Evolutionary conservation across 108 stramenopile genomes (phyloP).

Genomic region (Pseudonitzschia multistriata): DNA sequence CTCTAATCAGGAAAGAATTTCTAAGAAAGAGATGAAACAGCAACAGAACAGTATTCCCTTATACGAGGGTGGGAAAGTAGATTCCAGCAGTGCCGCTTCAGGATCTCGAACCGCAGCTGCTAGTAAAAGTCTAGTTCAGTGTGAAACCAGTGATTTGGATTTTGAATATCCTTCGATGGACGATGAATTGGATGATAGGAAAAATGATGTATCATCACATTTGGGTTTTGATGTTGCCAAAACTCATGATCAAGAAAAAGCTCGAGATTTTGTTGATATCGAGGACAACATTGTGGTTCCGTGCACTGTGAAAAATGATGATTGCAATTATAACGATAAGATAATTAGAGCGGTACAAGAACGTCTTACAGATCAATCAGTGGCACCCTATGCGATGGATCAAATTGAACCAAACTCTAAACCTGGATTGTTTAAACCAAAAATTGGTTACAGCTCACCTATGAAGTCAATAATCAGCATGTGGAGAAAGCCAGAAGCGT

Average conservation of each 20-base stretch:
- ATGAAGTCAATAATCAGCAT: not conserved
- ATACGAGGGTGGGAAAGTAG: no score
- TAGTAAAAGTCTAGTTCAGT: not conserved
- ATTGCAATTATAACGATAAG: not conserved
- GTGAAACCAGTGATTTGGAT: slow-evolving; percentile 7
- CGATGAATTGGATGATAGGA: not conserved
- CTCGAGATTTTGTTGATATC: not conserved
- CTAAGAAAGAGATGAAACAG: not conserved
- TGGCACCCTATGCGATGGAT: not conserved
- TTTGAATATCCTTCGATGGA: slow-evolving; percentile 16
- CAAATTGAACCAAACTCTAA: not conserved
- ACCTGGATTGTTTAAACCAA: not conserved
- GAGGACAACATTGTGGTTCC: not conserved
- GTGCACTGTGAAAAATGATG: not conserved
- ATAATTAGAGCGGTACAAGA: slow-evolving; percentile 25
- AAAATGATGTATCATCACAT: not conserved
- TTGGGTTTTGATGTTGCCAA: not conserved
- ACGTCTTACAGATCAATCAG: not conserved
- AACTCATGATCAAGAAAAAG: not conserved
- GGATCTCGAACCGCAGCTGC: not conserved
- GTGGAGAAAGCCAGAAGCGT: not conserved
- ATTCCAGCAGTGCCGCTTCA: not conserved
- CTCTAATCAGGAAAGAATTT: not conserved
- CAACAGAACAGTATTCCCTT: no score
- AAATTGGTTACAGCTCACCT: not conserved